Evolutionary conservation across 805 yeast genomes (phyloP), one percentile per base, ranked within the genome.

Genomic region (Candida tallmaniae): DNA sequence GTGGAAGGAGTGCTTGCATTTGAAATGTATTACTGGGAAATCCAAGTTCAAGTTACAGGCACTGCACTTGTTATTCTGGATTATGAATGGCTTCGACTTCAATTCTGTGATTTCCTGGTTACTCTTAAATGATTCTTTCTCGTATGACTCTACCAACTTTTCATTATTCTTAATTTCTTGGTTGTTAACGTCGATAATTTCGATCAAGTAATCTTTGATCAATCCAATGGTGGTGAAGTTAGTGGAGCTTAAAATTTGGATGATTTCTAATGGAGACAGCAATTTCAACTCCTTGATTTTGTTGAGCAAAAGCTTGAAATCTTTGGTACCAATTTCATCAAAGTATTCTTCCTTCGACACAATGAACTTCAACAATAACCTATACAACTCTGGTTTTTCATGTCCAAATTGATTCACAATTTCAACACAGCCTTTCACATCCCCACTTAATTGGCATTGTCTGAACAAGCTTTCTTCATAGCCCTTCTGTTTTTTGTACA

Each of bases 1-100:
- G 51, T 93, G 97, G 51, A 76, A 88, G 3, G 93, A 77, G 50
- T 93, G 98, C 20, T 72, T 70, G 61, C 98, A 93, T 43, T 78
- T 74, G 63, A 90, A 93, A 48, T 85, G 94, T 1, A 84, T 74
- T 2, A 81, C 72, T 0, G 97, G 97, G 27, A 80, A 68, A 39
- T 85, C 94, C 14, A 90, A 59, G 9, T 74, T 69, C 27, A 71
- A 62, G 7, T 73, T 65, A 52, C 96, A 89, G 12, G 76, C 68
- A 10, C 76, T 62, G 50, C 96, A 89, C 23, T 65, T 66, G 18
- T 78, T 69, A 41, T 76, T 74, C 46, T 80, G 86, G 3, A 81
- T 60, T 4, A 80, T 71, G 45, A 58, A 70, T 6, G 73, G 79
- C 45, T 62, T 52, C 35, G 51, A 31, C 10, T 64, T 50, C 27